Evolutionary conservation across 2,329 filamentous ascomycete genomes (phyloP).

Genomic region (Ophiostoma himal-ulmi): DNA sequence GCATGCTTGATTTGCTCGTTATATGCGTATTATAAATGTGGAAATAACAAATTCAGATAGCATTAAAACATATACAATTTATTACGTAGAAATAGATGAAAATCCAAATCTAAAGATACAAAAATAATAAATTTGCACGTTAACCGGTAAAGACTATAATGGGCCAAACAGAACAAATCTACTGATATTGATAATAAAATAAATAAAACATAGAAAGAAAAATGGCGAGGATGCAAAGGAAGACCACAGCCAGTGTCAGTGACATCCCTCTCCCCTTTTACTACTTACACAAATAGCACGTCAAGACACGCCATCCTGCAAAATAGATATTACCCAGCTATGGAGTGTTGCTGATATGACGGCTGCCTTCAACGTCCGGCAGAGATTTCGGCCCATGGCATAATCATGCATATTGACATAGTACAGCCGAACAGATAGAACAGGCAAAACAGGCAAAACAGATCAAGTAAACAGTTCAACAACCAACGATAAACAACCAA

Average conservation of each 20-base stretch:
- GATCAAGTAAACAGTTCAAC: neutral
- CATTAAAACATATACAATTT: too few relatives aligned
- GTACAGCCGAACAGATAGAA: neutral
- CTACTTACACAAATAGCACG: neutral
- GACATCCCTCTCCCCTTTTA: neutral
- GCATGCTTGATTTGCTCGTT: neutral
- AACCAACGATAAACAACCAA: neutral
- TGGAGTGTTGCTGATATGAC: neutral
- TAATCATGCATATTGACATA: neutral
- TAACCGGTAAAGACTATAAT: neutral
- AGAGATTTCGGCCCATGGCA: neutral
- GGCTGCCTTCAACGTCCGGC: neutral
- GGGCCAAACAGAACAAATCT: neutral
- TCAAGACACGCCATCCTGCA: neutral
- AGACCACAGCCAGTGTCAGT: neutral
- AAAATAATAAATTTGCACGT: too few relatives aligned
- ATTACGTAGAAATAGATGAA: too few relatives aligned
- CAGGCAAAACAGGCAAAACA: neutral
- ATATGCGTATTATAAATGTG: too few relatives aligned
- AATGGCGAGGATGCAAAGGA: neutral
- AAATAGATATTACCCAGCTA: neutral
- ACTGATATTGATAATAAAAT: neutral
- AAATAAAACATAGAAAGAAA: neutral
- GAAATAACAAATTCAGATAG: too few relatives aligned
- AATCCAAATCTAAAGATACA: too few relatives aligned